Conservation (phyloP, 2,329 filamentous ascomycete species). For the Talaromyces sp. region DNA sequence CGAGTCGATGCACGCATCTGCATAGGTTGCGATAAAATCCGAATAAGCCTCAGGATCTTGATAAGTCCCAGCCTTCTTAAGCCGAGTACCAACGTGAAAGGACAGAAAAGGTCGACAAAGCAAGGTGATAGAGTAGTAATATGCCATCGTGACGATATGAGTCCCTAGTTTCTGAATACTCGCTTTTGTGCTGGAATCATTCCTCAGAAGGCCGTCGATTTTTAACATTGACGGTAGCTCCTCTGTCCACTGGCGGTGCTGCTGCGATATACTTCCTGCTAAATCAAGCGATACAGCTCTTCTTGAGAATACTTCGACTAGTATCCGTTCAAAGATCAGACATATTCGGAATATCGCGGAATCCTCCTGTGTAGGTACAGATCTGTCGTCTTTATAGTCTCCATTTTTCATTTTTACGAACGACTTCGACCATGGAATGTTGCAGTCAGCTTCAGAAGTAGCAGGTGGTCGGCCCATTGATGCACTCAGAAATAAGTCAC, state of each 20-base stretch:
- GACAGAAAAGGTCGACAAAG: slow-evolving; percentile 53
- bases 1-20: slow-evolving; percentile 45
- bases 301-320: slow-evolving; percentile 44
- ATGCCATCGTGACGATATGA: slow-evolving; percentile 45
- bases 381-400: slow-evolving; percentile 20
- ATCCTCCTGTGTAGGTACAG: slow-evolving; percentile 43
- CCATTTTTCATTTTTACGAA: slow-evolving; percentile 33
- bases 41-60: background rate
- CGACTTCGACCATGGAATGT: slow-evolving; percentile 40
- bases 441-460: slow-evolving; percentile 43
- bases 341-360: slow-evolving; percentile 46
- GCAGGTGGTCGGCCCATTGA: slow-evolving; percentile 52
- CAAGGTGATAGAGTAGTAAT: slow-evolving; percentile 55
- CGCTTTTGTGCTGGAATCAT: slow-evolving; percentile 31
- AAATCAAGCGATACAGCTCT: slow-evolving; percentile 42
- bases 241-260: slow-evolving; percentile 42
- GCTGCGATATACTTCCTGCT: slow-evolving; percentile 41
- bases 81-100: slow-evolving; percentile 43
- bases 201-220: slow-evolving; percentile 22
- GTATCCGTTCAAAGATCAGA: slow-evolving; percentile 42
- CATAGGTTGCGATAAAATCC: background rate
- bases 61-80: background rate
- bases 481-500: slow-evolving; percentile 52
- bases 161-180: slow-evolving; percentile 37
- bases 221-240: slow-evolving; percentile 45